Evolutionary conservation across 1,284 basidiomycete genomes (phyloP), one percentile per base, ranked within the genome.

Genomic region (Hymenochaete sp.): DNA sequence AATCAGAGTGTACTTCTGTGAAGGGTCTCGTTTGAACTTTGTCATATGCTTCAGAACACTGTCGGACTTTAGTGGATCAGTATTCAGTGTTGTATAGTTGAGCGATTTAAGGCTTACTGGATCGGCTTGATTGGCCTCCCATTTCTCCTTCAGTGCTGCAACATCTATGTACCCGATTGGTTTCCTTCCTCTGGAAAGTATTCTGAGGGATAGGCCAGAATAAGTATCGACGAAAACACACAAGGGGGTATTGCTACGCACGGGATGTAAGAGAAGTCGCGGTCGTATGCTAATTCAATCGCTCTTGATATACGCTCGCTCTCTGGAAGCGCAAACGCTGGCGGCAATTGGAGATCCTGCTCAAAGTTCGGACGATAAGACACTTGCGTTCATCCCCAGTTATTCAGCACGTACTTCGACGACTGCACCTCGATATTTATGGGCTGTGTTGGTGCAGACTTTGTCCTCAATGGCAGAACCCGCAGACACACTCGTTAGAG

Each of bases 251-350:
- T 21, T 11, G 64, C 26, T 27, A 44, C 70, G 58, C 55, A 93
- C 89, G 90, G 90, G 47, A 93, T 82, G 56, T 91, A 80, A 21
- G 90, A 90, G 63, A 92, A 93, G 59, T 93, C 90, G 35, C 88
- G 77, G 54, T 93, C 90, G 56, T 91, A 93, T 0, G 90, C 90
- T 26, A 84, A 73, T 55, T 89, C 86, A 33, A 93, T 75, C 1
- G 87, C 90, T 24, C 75, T 69, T 7, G 73, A 73, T 46, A 92
- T 79, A 16, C 74, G 71, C 55, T 88, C 87, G 49, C 72, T 71
- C 7, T 72, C 66, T 6, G 84, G 82, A 2, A 93, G 68, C n/a
- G 83, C 78, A 62, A 92, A 93, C 0, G 90, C 90, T 6, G 90
- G 90, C 0, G 88, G 82, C 1, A 93, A 68, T 72, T 93, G 90